Base-by-base conservation (phyloP, 257 asterid species). In the Ajuga chamaepitys region DNA sequence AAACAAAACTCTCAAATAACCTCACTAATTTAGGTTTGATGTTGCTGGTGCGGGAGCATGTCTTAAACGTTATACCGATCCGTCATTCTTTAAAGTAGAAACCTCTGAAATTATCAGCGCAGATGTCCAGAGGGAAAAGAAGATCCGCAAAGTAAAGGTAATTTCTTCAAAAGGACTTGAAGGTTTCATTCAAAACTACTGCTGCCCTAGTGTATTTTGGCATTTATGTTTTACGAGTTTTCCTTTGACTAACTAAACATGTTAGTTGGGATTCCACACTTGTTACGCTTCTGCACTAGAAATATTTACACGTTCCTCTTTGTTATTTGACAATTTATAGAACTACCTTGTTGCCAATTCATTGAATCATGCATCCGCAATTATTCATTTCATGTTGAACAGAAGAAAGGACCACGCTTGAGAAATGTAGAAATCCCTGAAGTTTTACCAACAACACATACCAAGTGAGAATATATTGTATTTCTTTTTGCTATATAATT, bases 11-110 rank as follows among this genome's bases (percentile, higher is more conserved):
- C 42, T 48, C 45, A 58, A 58, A 53, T 52, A 42, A 50, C 58
- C 54, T 66, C 54, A 30, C 66, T 14, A 24, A 50, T 70, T 28
- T 68, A 94, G 99, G 91, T 94, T 90, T 77, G 99, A 94, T 72
- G 83, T 86, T 60, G 99, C 93, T 57, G 99, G 99, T 51, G 95
- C 95, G 72, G 99, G 99, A 74, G 91, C 98, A 70, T 90, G 96
- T 78, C 84, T 86, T 37, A 90, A 90, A 77, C 99, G 99, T 48
- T 94, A 85, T 77, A 86, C 99, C 4, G 96, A 94, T 70, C 99
- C 99, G 28, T 90, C 99, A 42, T 82, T 78, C 74, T 94, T 78
- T 70, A 94, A 85, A 81, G 73, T 76, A 47, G 99, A 86, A 75
- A 42, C 78, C 63, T 74, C 81, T 63, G 79, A 61, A 69, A 78